Base-by-base conservation (phyloP, 768 basidiomycete species). In the Suillus occidentalis region DNA sequence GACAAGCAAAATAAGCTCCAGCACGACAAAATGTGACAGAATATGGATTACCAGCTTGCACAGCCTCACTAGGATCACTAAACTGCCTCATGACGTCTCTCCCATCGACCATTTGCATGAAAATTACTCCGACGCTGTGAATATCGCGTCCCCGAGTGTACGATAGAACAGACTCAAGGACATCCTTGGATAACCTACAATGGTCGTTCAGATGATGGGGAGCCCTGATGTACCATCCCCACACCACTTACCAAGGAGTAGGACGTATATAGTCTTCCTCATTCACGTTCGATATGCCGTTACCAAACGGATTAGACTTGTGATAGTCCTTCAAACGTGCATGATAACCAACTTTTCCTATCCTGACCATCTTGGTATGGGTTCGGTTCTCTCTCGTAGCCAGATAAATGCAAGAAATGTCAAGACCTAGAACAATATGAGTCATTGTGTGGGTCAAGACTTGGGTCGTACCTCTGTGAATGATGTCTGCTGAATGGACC, bases 51-150 rank as follows among this genome's bases (percentile, higher is more conserved):
- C 90, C 81, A 57, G 80, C 80, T 62, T 82, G 80, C 9, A 92
- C 75, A 4, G 89, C 91, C 31, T 81, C 79, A 18, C 85, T 83
- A 3, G 85, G 82, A 63, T 87, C 85, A 36, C 78, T 75, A 69
- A 81, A 90, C 52, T 81, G 79, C 36, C 70, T 80, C 62, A 82
- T 83, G 10, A 91, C 88, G 67, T 91, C 85, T 60, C 87, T 76
- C 0, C 95, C 95, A n/a, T 89, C 77, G 14, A 97, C 75, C 92
- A 97, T 94, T 76, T 96, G 92, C 60, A 95, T 70, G 45, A 95
- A 78, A 2, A 94, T 83, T 31, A 96, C 84, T 0, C 92, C 95
- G 0, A 88, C 86, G 52, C 86, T 84, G 77, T 95, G 94, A 12
- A 97, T 88, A 70, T 97, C 95, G 36, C 95, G 84, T 49, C 86